Evolutionary conservation across 2,329 filamentous ascomycete genomes (phyloP).

Genomic region (Laburnicola sp.): DNA sequence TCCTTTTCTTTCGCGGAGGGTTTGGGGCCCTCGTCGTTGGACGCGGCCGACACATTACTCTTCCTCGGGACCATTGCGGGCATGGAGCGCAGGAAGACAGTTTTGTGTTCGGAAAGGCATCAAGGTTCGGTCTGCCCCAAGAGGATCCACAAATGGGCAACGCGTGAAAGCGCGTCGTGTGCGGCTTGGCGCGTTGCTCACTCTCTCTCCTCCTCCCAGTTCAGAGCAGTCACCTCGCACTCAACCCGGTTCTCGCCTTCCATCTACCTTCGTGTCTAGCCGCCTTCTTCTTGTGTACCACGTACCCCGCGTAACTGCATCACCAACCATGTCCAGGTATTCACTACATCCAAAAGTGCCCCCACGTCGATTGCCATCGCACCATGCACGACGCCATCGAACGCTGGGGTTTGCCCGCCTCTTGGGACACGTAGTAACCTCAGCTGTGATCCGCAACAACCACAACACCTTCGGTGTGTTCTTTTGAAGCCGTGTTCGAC

Average conservation of each 20-base stretch:
- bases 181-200: slow-evolving; percentile 11
- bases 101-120: slow-evolving; percentile 17
- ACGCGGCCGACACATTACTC: slow-evolving; percentile 49
- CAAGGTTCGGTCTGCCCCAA: background rate
- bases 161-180: slow-evolving; percentile 36
- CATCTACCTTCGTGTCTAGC: no score
- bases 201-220: background rate
- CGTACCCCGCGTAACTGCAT: no score
- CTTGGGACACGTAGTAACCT: background rate
- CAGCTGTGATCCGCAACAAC: background rate
- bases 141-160: slow-evolving; percentile 19
- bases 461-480: background rate
- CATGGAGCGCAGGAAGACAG: slow-evolving; percentile 3
- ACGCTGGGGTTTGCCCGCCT: background rate
- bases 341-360: no score
- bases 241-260: no score
- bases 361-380: no score
- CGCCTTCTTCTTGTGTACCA: no score
- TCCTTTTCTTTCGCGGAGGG: slow-evolving; percentile 40
- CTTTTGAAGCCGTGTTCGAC: background rate
- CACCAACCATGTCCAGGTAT: no score
- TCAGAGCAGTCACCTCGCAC: no score
- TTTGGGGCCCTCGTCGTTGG: slow-evolving; percentile 34
- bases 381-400: slow-evolving; percentile 5
- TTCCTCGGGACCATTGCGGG: slow-evolving; percentile 52